Conservation (phyloP, 225 moss, liverwort and hornwort species). For the Pseudisothecium myosuroides region DNA sequence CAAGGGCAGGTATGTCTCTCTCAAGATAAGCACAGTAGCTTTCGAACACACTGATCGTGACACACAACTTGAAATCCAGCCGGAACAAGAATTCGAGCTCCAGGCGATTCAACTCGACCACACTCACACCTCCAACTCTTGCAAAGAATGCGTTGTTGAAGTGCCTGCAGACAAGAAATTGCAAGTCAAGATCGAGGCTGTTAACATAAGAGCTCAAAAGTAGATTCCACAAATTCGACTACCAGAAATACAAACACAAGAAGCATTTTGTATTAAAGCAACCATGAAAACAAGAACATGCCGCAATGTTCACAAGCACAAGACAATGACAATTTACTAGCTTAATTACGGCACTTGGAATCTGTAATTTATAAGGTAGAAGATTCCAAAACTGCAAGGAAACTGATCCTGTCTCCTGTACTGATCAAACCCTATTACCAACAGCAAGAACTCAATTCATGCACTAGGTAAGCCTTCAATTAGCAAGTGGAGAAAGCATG, state of each 20-base stretch:
- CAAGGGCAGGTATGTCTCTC: slow-evolving; percentile 47
- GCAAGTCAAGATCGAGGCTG: neutral
- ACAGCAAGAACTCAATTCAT: neutral
- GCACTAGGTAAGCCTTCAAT: neutral
- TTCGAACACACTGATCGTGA: slow-evolving; percentile 69
- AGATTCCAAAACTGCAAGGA: neutral
- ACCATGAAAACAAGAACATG: neutral
- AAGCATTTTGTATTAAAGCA: neutral
- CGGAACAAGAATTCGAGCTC: slow-evolving; percentile 85
- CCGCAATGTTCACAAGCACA: neutral
- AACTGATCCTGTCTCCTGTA: neutral
- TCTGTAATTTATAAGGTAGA: neutral
- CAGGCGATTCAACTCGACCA: slow-evolving; percentile 72
- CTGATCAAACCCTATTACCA: neutral
- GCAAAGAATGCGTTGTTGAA: slow-evolving; percentile 97
- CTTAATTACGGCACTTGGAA: neutral
- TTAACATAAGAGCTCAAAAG: neutral
- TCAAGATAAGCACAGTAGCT: slow-evolving; percentile 83
- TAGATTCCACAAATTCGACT: neutral
- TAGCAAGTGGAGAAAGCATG: neutral
- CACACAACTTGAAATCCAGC: slow-evolving; percentile 76
- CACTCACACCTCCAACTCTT: slow-evolving; percentile 79
- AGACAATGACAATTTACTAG: neutral
- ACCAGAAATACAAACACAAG: neutral
- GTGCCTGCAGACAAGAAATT: slow-evolving; percentile 47